Conservation (phyloP, 2,329 filamentous ascomycete genomes). For the Pyrenophora graminea region DNA sequence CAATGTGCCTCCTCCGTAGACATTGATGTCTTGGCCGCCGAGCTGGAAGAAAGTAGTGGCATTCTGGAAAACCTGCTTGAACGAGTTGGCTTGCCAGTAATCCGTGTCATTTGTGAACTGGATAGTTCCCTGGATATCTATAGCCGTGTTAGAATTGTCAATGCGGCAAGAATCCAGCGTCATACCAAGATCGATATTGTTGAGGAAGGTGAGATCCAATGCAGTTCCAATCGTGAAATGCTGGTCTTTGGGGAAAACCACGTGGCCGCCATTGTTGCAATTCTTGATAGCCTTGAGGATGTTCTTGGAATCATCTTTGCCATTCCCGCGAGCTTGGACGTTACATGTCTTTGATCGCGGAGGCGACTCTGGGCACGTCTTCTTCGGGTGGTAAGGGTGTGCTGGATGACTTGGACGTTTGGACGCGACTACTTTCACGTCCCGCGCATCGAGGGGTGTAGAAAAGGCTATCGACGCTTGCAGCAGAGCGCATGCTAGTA, state of each 20-base stretch:
- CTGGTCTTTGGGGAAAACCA: constrained; percentile 60
- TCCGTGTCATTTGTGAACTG: constrained; percentile 68
- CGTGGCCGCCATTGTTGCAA: constrained; percentile 67
- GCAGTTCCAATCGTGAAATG: constrained; percentile 67
- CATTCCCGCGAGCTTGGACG: constrained; percentile 46
- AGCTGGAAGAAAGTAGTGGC: constrained; percentile 69
- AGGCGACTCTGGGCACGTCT: constrained; percentile 42
- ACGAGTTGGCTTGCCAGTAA: constrained; percentile 69
- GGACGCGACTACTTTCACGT: constrained; percentile 16
- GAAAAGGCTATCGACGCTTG: constrained; percentile 31
- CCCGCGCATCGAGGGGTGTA: constrained; percentile 21
- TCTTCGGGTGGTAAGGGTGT: constrained; percentile 43
- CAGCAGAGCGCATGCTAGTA: constrained; percentile 30
- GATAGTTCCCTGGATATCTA: constrained; percentile 63
- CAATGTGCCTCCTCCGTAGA: constrained; percentile 67
- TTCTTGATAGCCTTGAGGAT: constrained; percentile 60
- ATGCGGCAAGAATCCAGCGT: neutral
- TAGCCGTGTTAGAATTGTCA: constrained; percentile 2
- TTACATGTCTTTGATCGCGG: constrained; percentile 45
- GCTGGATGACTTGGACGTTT: constrained; percentile 42
- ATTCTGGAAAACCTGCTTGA: constrained; percentile 69
- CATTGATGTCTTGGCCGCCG: constrained; percentile 67
- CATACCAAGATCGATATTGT: constrained; percentile 64
- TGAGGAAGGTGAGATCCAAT: constrained; percentile 67
- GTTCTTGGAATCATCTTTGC: constrained; percentile 55